Evolutionary conservation across 1,139 yeast genomes (phyloP), one percentile per base, ranked within the genome.

Genomic region (Geotrichum fermentans): DNA sequence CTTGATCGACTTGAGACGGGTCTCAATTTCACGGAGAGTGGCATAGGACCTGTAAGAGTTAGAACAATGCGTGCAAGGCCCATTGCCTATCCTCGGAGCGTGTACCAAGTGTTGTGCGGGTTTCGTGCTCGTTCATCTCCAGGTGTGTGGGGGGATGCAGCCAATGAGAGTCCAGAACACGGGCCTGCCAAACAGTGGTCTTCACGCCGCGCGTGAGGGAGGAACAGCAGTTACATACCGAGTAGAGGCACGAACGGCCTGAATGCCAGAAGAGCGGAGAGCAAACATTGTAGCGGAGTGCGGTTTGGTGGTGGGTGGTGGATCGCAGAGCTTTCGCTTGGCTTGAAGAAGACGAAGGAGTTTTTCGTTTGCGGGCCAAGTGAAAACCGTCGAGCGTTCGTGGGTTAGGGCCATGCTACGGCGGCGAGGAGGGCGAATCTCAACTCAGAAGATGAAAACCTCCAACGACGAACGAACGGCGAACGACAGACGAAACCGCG

Each of bases 11-110:
- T 92, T 92, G 71, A 92, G 83, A 78, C 98, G 95, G 73, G 80
- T 85, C 78, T 92, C 98, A 68, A 92, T 94, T 74, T 92, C 98
- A 78, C 97, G 90, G 70, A 92, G 80, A 63, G 98, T 92, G 67
- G 98, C 98, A 79, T 88, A 90, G 78, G 82, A 82, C 83, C 96
- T 86, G 28, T 24, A 24, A 6, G 10, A 24, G 10, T 24, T 24
- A 10, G n/a, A n/a, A n/a, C n/a, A n/a, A n/a, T n/a, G n/a, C n/a
- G n/a, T n/a, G n/a, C n/a, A n/a, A n/a, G n/a, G n/a, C n/a, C n/a
- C n/a, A n/a, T n/a, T n/a, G n/a, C n/a, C n/a, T n/a, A n/a, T n/a
- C n/a, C n/a, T n/a, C n/a, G n/a, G n/a, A n/a, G n/a, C n/a, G n/a
- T n/a, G n/a, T n/a, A n/a, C n/a, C n/a, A n/a, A n/a, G n/a, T n/a